Evolutionary conservation across 169 alveolate genomes (phyloP).

Genomic region (Plasmodium yoelii): DNA sequence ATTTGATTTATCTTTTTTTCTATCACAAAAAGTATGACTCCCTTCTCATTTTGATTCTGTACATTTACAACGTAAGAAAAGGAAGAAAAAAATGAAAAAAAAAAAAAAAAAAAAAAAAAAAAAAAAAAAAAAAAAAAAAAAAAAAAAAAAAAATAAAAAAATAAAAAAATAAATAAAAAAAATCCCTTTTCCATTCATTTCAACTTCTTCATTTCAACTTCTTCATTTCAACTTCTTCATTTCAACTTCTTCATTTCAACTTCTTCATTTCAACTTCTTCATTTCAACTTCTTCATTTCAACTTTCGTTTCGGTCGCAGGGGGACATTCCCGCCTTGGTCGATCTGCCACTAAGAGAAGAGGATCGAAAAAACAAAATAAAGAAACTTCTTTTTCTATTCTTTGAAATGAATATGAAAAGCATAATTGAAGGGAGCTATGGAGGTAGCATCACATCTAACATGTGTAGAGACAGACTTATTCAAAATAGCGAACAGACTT

Average conservation of each 20-base stretch:
- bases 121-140: no score
- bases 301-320: slow-evolving; percentile 8
- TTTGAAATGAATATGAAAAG: slow-evolving; percentile 30
- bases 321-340: slow-evolving; percentile 24
- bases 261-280: no score
- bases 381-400: slow-evolving; percentile 28
- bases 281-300: no score
- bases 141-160: no score
- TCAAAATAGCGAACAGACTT: no score
- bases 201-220: no score
- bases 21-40: slow-evolving; percentile 12
- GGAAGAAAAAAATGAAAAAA: no score
- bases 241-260: no score
- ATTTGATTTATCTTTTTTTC: slow-evolving; percentile 45
- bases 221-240: no score
- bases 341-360: slow-evolving; percentile 51
- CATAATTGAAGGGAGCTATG: slow-evolving; percentile 8
- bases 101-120: no score
- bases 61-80: slow-evolving; percentile 41
- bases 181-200: no score
- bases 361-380: slow-evolving; percentile 34
- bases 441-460: background rate
- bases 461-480: background rate
- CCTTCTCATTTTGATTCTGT: slow-evolving; percentile 41
- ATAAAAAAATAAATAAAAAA: no score